A percentile compares a stretch with the other conserved stretches of the same genome.
Evolutionary conservation across 2,329 filamentous ascomycete genomes (phyloP).

Genomic region (Colletotrichum orchidophilum): DNA sequence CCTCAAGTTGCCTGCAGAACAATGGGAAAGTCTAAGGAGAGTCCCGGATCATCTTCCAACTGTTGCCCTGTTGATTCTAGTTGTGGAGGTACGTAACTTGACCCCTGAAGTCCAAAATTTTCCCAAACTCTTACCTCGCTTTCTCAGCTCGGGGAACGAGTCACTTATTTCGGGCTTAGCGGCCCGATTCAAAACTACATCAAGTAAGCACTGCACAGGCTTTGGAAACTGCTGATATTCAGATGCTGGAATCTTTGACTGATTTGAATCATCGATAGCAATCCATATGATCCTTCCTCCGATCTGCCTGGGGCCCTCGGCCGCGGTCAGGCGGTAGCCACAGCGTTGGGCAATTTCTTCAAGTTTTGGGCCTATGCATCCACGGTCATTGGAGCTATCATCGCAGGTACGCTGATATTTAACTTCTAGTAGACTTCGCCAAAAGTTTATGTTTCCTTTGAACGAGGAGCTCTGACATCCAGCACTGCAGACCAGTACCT

Average conservation of each 20-base stretch:
- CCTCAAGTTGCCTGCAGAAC: background rate
- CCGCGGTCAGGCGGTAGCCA: conserved; percentile 34
- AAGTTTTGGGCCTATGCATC: conserved; percentile 38
- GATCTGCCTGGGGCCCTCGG: conserved; percentile 34
- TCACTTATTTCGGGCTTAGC: conserved; percentile 43
- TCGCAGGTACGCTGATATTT: background rate
- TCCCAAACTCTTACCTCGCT: background rate
- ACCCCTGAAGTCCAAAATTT: too few species aligned
- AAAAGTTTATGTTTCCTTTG: rapidly evolving
- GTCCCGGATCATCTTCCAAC: conserved; percentile 41
- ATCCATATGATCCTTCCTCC: conserved; percentile 36
- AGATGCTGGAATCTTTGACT: background rate
- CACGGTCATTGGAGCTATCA: conserved; percentile 9
- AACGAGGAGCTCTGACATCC: rapidly evolving
- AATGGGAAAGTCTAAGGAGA: conserved; percentile 36
- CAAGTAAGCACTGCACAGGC: conserved; percentile 31
- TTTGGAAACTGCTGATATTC: too few species aligned
- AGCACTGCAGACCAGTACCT: conserved; percentile 63
- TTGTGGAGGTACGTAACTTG: conserved; percentile 36
- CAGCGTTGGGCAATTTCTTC: conserved; percentile 41
- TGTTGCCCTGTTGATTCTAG: conserved; percentile 39
- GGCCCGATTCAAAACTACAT: conserved; percentile 45
- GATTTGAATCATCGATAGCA: background rate
- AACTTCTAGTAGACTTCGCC: rapidly evolving
- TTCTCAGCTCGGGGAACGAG: conserved; percentile 40